phyloP scores from a whole-genome alignment of 805 yeast genomes.

The Schwanniomyces yamadae region DNA sequence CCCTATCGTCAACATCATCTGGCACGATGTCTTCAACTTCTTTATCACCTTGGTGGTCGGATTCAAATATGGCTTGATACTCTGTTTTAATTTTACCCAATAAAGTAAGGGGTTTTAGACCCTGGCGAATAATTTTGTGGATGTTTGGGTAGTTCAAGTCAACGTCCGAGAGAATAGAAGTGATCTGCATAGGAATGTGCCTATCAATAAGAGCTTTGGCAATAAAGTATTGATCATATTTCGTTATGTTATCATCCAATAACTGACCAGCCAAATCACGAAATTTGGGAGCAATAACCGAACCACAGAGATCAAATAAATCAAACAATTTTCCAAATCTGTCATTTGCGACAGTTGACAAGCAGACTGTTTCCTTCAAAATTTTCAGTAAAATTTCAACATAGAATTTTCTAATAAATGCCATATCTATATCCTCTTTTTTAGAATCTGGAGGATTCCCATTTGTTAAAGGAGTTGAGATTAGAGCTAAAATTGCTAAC shows the following conservation, averaged over 20 bases:
- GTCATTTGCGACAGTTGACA: slow-evolving; percentile 31
- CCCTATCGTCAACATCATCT: slow-evolving; percentile 57
- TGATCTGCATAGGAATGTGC: slow-evolving; percentile 55
- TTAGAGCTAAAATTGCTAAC: slow-evolving; percentile 58
- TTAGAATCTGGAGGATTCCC: slow-evolving; percentile 45
- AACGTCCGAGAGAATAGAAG: slow-evolving; percentile 58
- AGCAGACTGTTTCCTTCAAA: slow-evolving; percentile 48
- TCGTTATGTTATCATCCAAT: slow-evolving; percentile 47
- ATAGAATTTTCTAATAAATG: slow-evolving; percentile 69
- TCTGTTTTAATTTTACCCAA: slow-evolving; percentile 57
- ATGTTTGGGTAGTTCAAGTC: slow-evolving; percentile 76
- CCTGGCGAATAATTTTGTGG: slow-evolving; percentile 54
- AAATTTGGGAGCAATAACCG: slow-evolving; percentile 43
- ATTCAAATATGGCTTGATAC: slow-evolving; percentile 57
- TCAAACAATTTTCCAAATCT: slow-evolving; percentile 58
- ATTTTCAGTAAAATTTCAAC: slow-evolving; percentile 66
- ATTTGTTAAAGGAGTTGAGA: slow-evolving; percentile 56
- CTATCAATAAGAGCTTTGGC: slow-evolving; percentile 69
- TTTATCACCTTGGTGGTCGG: slow-evolving; percentile 49
- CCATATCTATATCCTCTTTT: slow-evolving; percentile 64
- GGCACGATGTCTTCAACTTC: slow-evolving; percentile 38
- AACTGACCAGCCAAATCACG: slow-evolving; percentile 43
- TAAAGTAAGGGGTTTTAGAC: slow-evolving; percentile 57
- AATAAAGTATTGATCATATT: slow-evolving; percentile 61
- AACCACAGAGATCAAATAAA: slow-evolving; percentile 48